Evolutionary conservation across 345 rosid species (phyloP).

Genomic region (Passiflora organensis): DNA sequence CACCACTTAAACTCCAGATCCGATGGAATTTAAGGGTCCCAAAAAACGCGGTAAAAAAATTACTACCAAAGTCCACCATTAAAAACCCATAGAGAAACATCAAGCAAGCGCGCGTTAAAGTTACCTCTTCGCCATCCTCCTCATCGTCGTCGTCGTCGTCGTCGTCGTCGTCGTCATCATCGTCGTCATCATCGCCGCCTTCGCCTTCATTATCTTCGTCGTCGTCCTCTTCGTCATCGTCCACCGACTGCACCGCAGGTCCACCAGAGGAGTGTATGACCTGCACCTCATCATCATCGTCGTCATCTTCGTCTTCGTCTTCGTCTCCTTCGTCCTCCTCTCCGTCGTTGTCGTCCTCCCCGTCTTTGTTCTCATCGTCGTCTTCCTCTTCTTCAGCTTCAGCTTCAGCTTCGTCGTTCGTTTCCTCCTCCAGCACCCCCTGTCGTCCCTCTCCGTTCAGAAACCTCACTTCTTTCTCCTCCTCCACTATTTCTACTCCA

Average conservation of each 20-base stretch:
- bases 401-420: conserved; percentile 2
- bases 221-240: conserved; percentile 47
- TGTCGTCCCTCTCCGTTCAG: conserved; percentile 27
- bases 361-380: conserved; percentile 14
- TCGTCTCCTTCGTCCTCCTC: conserved; percentile 34
- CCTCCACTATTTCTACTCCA: conserved; percentile 32
- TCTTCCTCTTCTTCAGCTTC: conserved; percentile 28
- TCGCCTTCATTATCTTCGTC: conserved; percentile 25
- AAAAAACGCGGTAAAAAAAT: too few species aligned
- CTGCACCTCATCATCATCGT: conserved; percentile 46
- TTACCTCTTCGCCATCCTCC: conserved; percentile 26
- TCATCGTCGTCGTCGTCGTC: conserved; percentile 22
- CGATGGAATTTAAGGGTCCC: too few species aligned
- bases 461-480: conserved; percentile 30
- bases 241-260: conserved; percentile 43
- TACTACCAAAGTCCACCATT: too few species aligned
- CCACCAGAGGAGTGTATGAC: conserved; percentile 49
- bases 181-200: conserved; percentile 1
- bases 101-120: too few species aligned
- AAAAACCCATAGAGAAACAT: too few species aligned
- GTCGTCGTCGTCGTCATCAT: background rate
- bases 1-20: conserved; percentile 25
- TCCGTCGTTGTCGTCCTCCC: conserved; percentile 14
- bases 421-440: conserved; percentile 32
- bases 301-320: conserved; percentile 32